Evolutionary conservation across 495 filamentous ascomycete genomes (phyloP), one percentile per base, ranked within the genome.

Genomic region (Letharia lupina): DNA sequence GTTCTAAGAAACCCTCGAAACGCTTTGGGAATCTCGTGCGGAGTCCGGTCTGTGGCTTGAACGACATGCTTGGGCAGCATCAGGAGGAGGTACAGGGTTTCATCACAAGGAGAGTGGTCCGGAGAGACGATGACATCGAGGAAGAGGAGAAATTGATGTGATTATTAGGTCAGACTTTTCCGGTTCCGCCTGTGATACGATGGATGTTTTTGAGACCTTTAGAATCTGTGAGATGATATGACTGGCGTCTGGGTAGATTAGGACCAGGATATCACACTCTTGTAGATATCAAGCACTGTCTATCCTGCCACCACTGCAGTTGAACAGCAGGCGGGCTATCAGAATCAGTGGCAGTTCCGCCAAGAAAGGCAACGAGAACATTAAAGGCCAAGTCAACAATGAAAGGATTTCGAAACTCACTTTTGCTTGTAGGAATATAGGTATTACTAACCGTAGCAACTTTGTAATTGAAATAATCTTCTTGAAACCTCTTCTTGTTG

Each of bases 31-130:
- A 76, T 1, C 81, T 91, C 11, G 71, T 83, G 42, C 77, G 78
- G 65, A 87, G 84, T 35, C 72, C 78, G 2, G 78, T 80, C 37
- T 75, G 73, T 15, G 80, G 82, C 0, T 73, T 91, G 37, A 82
- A 81, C n/a, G 78, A 81, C 35, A 90, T 91, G 87, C 80, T 91
- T 74, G 72, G 76, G 16, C 74, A 76, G 41, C 86, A 90, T 75
- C 77, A 80, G 42, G 69, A 74, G 2, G 84, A 88, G 20, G 84
- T 83, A 2, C 81, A 78, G 67, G 65, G 78, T 28, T 89, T 80
- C 77, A 79, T 90, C 57, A 56, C 72, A 63, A 78, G 77, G 13
- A 79, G 82, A n/a, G 59, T 66, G 35, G 64, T 33, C 35, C 61
- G 33, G 1, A 61, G 57, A 41, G 64, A 66, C 39, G 42, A 54